Evolutionary conservation across 176 grass and related monocot genomes (phyloP).

Genomic region (Dendrocalamus sinicus): DNA sequence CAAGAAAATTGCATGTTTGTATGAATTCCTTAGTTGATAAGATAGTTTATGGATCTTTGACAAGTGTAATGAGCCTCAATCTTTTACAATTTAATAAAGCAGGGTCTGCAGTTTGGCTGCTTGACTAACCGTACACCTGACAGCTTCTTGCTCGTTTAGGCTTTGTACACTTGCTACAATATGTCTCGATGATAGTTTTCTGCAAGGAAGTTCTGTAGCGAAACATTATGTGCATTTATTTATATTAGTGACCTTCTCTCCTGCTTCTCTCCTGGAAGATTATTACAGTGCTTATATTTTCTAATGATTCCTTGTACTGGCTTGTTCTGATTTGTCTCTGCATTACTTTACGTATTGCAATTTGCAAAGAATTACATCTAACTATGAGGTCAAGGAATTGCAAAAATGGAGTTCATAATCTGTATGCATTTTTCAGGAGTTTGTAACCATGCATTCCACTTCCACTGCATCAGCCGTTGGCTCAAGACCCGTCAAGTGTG

Average conservation of each 20-base stretch:
- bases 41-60: neutral
- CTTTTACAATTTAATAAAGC: neutral
- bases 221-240: neutral
- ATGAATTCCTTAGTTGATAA: conserved; percentile 8
- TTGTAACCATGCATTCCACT: conserved; percentile 99
- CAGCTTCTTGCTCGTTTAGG: neutral
- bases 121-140: neutral
- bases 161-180: neutral
- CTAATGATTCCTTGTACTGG: neutral
- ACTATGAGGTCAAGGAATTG: neutral
- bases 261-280: neutral
- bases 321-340: conserved; percentile 2
- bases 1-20: neutral
- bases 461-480: conserved; percentile 99
- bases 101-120: neutral
- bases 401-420: neutral
- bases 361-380: neutral
- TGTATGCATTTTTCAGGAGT: conserved; percentile 61
- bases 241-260: neutral
- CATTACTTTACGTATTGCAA: neutral
- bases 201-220: neutral
- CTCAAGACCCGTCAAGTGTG: conserved; percentile 99
- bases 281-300: neutral
- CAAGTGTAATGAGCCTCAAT: neutral
- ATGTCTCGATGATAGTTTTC: conserved; percentile 6